phyloP scores from a whole-genome alignment of 495 filamentous ascomycete genomes.

The Penicillium canescens region DNA sequence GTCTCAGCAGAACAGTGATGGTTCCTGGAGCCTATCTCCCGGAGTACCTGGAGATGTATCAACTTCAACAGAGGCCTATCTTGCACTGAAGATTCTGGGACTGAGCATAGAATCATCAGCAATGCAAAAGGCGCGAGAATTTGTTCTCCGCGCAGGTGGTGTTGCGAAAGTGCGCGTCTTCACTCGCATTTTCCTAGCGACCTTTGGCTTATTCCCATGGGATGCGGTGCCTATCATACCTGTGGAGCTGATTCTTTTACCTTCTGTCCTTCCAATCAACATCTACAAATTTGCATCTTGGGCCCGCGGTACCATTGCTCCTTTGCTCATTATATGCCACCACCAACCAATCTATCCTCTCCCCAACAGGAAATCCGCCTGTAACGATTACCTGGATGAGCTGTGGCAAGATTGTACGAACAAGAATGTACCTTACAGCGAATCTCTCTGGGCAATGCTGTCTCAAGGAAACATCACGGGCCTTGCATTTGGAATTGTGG shows the following conservation, averaged over 20 bases:
- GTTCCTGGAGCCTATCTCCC: constrained; percentile 41
- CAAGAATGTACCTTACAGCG: constrained; percentile 30
- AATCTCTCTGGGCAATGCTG: constrained; percentile 8
- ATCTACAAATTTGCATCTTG: constrained; percentile 39
- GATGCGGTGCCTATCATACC: constrained; percentile 38
- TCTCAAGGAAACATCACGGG: constrained; percentile 14
- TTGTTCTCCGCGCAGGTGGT: constrained; percentile 33
- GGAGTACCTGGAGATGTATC: constrained; percentile 38
- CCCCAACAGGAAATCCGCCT: constrained; percentile 26
- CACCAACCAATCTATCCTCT: constrained; percentile 38
- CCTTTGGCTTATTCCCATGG: constrained; percentile 47
- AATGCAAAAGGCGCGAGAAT: constrained; percentile 31
- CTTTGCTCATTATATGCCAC: constrained; percentile 35
- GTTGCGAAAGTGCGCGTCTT: constrained; percentile 38
- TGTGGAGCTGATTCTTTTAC: constrained; percentile 40
- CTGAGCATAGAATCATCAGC: constrained; percentile 7
- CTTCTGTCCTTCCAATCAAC: constrained; percentile 29
- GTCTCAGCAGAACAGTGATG: constrained; percentile 34
- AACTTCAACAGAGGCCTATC: constrained; percentile 37
- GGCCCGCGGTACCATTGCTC: constrained; percentile 37
- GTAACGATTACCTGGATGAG: constrained; percentile 40
- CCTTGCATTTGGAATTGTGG: constrained; percentile 25
- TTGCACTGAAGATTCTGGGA: constrained; percentile 43
- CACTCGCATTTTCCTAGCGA: constrained; percentile 39
- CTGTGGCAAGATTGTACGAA: constrained; percentile 32